Evolutionary conservation across 768 basidiomycete species (phyloP).

Genomic region (Boletus pseudo-olivaceus): DNA sequence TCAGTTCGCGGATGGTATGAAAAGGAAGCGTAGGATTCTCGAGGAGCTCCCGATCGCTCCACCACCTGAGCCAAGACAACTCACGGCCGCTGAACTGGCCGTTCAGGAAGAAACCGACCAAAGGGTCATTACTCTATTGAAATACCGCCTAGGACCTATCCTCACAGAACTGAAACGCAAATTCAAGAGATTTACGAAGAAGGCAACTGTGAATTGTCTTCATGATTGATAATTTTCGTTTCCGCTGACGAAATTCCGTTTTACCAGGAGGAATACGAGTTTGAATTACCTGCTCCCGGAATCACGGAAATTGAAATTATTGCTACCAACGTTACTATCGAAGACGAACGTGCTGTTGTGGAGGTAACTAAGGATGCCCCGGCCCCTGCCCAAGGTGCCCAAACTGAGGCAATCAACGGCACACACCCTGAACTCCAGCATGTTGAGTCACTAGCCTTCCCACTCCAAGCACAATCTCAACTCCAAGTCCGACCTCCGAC

Average conservation of each 20-base stretch:
- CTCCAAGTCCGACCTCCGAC: constrained; percentile 33
- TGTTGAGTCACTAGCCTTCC: constrained; percentile 25
- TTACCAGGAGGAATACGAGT: constrained; percentile 70
- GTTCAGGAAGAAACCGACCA: constrained; percentile 81
- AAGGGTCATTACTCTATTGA: constrained; percentile 72
- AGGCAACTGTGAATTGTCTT: constrained; percentile 56
- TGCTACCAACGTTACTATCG: constrained; percentile 37
- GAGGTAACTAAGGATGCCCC: constrained; percentile 40
- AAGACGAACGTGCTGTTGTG: constrained; percentile 39
- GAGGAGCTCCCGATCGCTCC: constrained; percentile 88
- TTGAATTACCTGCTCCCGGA: constrained; percentile 37
- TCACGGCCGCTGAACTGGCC: constrained; percentile 77
- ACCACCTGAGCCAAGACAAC: constrained; percentile 81
- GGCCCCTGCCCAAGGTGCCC: constrained; percentile 17
- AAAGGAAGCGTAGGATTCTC: constrained; percentile 76
- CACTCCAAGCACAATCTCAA: constrained; percentile 37
- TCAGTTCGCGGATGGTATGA: constrained; percentile 85
- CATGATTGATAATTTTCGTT: neutral
- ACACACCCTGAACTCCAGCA: constrained; percentile 18
- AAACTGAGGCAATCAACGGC: constrained; percentile 42
- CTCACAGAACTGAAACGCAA: constrained; percentile 87
- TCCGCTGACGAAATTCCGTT: constrained; percentile 10
- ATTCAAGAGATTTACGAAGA: constrained; percentile 85
- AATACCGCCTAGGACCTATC: constrained; percentile 88
- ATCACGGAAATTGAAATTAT: constrained; percentile 32